Evolutionary conservation across 1,139 yeast species (phyloP), one percentile per base, ranked within the genome.

Genomic region (Williopsis jadinii): DNA sequence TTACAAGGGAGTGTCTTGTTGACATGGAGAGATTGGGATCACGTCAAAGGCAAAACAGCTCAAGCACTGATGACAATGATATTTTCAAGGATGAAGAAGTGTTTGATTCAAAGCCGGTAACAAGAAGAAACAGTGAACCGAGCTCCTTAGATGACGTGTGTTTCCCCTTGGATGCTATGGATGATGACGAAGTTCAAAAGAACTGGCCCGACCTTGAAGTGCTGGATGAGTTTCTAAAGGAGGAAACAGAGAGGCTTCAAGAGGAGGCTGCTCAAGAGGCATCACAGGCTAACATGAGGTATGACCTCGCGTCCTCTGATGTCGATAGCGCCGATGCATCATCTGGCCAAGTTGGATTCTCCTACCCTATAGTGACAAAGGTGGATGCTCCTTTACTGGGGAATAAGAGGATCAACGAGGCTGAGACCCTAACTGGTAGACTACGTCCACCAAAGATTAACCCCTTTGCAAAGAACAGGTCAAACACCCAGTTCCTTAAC

Each of bases 141-240:
- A 80, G 92, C 8, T 84, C 95, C 1, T 64, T 90, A 44, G 90
- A 84, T 57, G 97, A 92, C 61, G 98, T 92, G 30, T 86, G 95
- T 57, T 75, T 84, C 58, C 94, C 94, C 1, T 59, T 83, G 28
- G 84, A 76, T 38, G 67, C 70, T 3, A 57, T 68, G 8, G 73
- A 69, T 38, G 77, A 69, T 29, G 62, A 58, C 26, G 64, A 61
- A 30, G 57, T 55, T 11, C 59, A 58, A 11, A 45, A 44, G 36
- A 38, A 53, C 36, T 90, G 97, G 97, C 97, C 97, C 1, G 97
- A 92, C 56, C 66, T 86, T 32, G 59, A 68, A 32, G 75, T 85
- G 1, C 64, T 90, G 48, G 81, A 80, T 49, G 95, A 87, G 50
- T 90, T 81, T 59, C 79, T 87, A 3, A 70, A 67, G 30, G 82